Evolutionary conservation across 345 rosid species (phyloP).

Genomic region (Laguncularia racemosa): DNA sequence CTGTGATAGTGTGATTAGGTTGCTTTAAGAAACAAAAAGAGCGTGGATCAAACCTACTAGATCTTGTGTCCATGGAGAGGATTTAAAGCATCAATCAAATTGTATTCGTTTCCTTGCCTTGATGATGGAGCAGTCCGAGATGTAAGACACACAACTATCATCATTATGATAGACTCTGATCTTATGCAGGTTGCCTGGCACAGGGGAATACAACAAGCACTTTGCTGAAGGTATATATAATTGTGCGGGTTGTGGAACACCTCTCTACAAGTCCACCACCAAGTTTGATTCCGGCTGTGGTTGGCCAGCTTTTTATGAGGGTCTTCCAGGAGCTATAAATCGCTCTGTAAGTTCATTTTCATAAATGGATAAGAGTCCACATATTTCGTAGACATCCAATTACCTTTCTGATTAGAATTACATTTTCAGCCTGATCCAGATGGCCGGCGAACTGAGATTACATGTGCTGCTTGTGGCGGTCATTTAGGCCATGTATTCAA

Average conservation of each 20-base stretch:
- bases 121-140: no score
- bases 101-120: no score
- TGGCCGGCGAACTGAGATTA: constrained; percentile 59
- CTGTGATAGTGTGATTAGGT: no score
- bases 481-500: constrained; percentile 78
- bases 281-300: constrained; percentile 71
- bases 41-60: no score
- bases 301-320: constrained; percentile 82
- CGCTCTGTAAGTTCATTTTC: constrained; percentile 29
- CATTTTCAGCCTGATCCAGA: constrained; percentile 66
- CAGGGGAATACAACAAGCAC: constrained; percentile 52
- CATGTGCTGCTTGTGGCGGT: constrained; percentile 73
- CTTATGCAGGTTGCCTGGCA: constrained; percentile 23
- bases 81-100: no score
- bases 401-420: no score
- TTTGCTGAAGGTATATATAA: constrained; percentile 48
- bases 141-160: no score
- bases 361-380: no score
- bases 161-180: not conserved
- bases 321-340: constrained; percentile 58
- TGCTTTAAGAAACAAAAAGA: no score
- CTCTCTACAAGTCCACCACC: constrained; percentile 52
- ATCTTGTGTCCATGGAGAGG: no score
- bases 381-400: no score
- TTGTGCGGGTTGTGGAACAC: constrained; percentile 61